Evolutionary conservation across 495 filamentous ascomycete species (phyloP).

Genomic region (Beverwykella pulmonaria): DNA sequence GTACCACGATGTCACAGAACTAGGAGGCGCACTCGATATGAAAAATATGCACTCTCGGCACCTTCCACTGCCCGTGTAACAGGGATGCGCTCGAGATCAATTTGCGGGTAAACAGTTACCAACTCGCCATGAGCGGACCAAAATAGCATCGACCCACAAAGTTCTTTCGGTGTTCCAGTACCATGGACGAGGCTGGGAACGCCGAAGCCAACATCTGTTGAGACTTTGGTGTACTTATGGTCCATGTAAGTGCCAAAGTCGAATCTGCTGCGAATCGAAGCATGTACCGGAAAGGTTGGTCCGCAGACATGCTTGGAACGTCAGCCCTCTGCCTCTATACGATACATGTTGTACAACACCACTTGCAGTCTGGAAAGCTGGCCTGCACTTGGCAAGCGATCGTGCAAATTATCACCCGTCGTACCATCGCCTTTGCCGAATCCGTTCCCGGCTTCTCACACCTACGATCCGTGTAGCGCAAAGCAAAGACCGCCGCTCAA

Average conservation of each 20-base stretch:
- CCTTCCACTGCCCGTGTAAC: background rate
- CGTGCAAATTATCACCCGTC: background rate
- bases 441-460: background rate
- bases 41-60: background rate
- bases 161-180: background rate
- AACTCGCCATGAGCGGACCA: background rate
- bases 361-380: background rate
- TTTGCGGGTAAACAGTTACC: slow-evolving; percentile 16
- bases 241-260: too few species aligned
- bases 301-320: too few species aligned
- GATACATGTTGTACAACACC: background rate
- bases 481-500: background rate
- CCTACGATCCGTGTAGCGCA: background rate
- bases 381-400: background rate
- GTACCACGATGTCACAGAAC: background rate
- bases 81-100: background rate
- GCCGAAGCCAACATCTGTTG: background rate
- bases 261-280: background rate
- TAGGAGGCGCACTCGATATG: background rate
- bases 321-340: too few species aligned
- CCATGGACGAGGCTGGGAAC: background rate
- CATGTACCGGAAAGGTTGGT: background rate
- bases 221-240: too few species aligned
- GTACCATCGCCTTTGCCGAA: slow-evolving; percentile 1
- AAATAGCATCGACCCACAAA: slow-evolving; percentile 9